Evolutionary conservation across 1,139 yeast genomes (phyloP).

Genomic region (Arxiozyma slooffiae): DNA sequence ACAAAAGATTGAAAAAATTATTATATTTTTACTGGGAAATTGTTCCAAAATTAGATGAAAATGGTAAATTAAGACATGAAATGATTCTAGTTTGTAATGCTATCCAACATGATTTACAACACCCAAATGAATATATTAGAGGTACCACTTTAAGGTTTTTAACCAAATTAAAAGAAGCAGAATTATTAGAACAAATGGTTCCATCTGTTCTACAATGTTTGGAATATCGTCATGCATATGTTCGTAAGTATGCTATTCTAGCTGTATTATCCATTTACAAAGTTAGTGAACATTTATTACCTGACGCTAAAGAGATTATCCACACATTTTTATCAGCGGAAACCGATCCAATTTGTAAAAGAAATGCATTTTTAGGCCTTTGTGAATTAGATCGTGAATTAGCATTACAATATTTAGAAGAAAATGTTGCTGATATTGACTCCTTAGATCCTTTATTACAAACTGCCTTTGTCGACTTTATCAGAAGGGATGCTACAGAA

Average conservation of each 20-base stretch:
- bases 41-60: conserved; percentile 80
- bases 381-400: conserved; percentile 75
- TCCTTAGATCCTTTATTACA: conserved; percentile 79
- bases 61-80: conserved; percentile 92
- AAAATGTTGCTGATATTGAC: conserved; percentile 52
- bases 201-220: conserved; percentile 87
- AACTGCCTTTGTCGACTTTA: conserved; percentile 82
- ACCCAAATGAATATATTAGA: conserved; percentile 93
- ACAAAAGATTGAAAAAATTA: conserved; percentile 83
- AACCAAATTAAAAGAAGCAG: conserved; percentile 85
- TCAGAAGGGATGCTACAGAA: conserved; percentile 65
- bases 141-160: conserved; percentile 91
- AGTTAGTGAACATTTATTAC: conserved; percentile 78
- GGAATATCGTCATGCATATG: conserved; percentile 95
- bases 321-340: conserved; percentile 67
- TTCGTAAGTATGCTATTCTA: conserved; percentile 91
- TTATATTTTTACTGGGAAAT: conserved; percentile 97
- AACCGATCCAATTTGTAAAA: conserved; percentile 85
- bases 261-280: conserved; percentile 76
- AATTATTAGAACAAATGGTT: conserved; percentile 86
- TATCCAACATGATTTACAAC: conserved; percentile 92
- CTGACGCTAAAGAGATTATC: conserved; percentile 87
- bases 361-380: conserved; percentile 89
- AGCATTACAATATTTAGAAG: conserved; percentile 73
- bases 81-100: conserved; percentile 98